Percentiles rank a stretch among this genome's conserved stretches.
Evolutionary conservation across 345 rosid species (phyloP).

Genomic region (Dipteronia sinensis): DNA sequence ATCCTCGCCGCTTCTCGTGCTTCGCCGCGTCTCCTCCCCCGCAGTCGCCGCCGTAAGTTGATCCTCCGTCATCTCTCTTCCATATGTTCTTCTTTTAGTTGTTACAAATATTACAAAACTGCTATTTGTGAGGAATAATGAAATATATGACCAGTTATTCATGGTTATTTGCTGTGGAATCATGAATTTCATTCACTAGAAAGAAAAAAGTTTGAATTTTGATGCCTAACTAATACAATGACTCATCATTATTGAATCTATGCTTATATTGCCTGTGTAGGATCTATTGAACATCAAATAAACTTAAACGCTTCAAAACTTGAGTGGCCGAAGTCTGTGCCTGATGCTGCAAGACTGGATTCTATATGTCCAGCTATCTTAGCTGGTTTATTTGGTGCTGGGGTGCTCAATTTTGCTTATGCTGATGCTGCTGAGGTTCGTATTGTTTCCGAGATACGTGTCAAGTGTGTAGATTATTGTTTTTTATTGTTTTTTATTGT

Average conservation of each 20-base stretch:
- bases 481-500: not conserved
- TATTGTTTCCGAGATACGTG: not conserved
- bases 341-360: constrained; percentile 13
- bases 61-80: not conserved
- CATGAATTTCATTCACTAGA: not conserved
- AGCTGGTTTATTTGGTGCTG: constrained; percentile 57
- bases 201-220: not conserved
- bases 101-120: not conserved
- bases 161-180: not conserved
- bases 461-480: not conserved
- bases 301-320: constrained; percentile 26
- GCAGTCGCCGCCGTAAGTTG: constrained; percentile 36
- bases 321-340: constrained; percentile 11
- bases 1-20: constrained; percentile 28
- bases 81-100: not conserved
- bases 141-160: not conserved
- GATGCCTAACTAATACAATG: not conserved
- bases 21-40: constrained; percentile 30
- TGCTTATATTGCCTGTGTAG: constrained; percentile 27
- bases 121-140: not conserved
- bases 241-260: not conserved
- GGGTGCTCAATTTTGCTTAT: constrained; percentile 54
- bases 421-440: constrained; percentile 74
- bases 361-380: constrained; percentile 48
- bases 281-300: constrained; percentile 25